These are phyloP conservation scores for Hypoxylon sp. DNA, from an alignment of 2,329 filamentous ascomycete genomes.

Conservation along the genomic window DNA sequence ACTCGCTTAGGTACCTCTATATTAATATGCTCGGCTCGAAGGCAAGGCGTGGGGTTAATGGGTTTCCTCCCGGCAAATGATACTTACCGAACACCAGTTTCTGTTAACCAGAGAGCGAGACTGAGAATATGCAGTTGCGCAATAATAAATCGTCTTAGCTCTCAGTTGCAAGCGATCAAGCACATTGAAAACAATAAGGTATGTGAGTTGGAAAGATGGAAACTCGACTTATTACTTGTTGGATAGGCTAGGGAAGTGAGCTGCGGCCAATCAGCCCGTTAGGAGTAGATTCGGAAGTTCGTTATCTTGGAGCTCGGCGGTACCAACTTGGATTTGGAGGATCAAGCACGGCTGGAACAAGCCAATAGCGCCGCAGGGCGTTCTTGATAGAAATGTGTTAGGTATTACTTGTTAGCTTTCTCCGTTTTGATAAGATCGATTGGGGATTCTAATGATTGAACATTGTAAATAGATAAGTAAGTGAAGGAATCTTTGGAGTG, in stretches of 20 bases:
- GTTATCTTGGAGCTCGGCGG: constrained; percentile 33
- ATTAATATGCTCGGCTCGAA: background rate
- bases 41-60: constrained; percentile 1
- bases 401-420: background rate
- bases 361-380: background rate
- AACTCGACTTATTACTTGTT: background rate
- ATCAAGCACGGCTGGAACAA: background rate
- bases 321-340: constrained; percentile 35
- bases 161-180: background rate
- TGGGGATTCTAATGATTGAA: background rate
- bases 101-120: background rate
- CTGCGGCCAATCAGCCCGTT: background rate
- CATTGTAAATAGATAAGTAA: background rate
- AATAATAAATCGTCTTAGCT: background rate
- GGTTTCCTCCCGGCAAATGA: background rate
- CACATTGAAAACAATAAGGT: background rate
- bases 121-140: background rate
- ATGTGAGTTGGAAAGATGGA: background rate
- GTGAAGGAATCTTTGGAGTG: background rate
- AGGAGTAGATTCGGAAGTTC: constrained; percentile 25
- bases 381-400: background rate
- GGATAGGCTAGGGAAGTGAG: background rate
- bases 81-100: too few species aligned
- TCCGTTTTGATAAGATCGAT: background rate
- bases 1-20: constrained; percentile 5